Base-by-base conservation (phyloP, 1,284 basidiomycete genomes). In the Mycena sp. region DNA sequence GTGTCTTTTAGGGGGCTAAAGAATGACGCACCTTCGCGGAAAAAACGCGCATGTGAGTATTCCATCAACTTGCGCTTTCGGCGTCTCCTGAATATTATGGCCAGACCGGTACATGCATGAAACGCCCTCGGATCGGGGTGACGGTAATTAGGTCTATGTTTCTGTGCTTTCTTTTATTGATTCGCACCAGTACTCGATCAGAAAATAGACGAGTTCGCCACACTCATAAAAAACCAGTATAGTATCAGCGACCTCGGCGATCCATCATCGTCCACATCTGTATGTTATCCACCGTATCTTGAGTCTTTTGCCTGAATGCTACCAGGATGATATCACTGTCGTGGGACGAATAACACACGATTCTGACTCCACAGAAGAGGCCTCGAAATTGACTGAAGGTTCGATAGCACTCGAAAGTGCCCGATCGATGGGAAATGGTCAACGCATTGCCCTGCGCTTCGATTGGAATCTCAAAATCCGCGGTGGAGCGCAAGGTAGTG, bases 21-120 rank as follows among this genome's bases (percentile, higher is more conserved):
- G 23, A 77, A 68, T 41, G 83, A 85, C 67, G 73, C 73, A 32
- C 72, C 74, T 6, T 79, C 81, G 5, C 78, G 71, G 58, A 82
- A 81, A 65, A 76, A 75, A 60, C 82, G 87, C 52, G 80, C 79
- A 51, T 91, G 89, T 92, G 73, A 81, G 88, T 73, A 28, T 6
- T 37, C 30, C 41, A 53, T 38, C 16, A 60, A 43, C 44, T 51
- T 19, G 32, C 35, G 43, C 32, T 12, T 59, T 44, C 45, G 55
- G 21, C 37, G 10, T 44, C 45, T 17, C 52, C 63, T 21, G 61
- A n/a, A n/a, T n/a, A n/a, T 52, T 21, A 30, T 6, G 44, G 14
- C 35, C 41, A 94, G 92, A 96, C 79, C 87, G 92, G 29, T 98
- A 98, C 76, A 96, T 97, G 94, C 95, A 93, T 73, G 95, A 97